A percentile compares a stretch with the other conserved stretches of the same genome.
Evolutionary conservation across 2,329 filamentous ascomycete genomes (phyloP).

Genomic region (Knufia fluminis): DNA sequence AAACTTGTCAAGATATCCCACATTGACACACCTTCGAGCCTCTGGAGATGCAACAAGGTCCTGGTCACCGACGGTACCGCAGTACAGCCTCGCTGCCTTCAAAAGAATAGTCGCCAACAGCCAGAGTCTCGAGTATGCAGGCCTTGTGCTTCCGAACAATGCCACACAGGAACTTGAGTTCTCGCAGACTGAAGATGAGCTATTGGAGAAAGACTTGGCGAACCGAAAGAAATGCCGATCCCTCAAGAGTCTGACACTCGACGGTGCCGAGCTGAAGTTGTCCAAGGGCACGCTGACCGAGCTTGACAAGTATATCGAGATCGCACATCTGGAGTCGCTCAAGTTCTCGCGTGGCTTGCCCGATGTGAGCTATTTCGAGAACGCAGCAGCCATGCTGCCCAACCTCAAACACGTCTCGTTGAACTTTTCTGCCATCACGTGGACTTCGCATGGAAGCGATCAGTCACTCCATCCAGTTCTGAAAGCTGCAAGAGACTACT

Average conservation of each 20-base stretch:
- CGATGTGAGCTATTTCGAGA: constrained; percentile 6
- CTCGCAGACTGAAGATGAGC: background rate
- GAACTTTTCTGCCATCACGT: constrained; percentile 2
- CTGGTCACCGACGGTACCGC: background rate
- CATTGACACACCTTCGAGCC: constrained; percentile 2
- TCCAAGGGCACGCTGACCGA: constrained; percentile 3
- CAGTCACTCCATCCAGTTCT: background rate
- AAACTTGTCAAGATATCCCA: background rate
- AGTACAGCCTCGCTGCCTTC: constrained; percentile 6
- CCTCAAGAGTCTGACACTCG: constrained; percentile 6
- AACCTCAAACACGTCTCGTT: constrained; percentile 10
- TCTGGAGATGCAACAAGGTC: background rate
- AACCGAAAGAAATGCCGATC: background rate
- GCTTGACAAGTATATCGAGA: background rate
- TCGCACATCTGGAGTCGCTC: constrained; percentile 1
- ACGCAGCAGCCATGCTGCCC: constrained; percentile 8
- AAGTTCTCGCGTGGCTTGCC: constrained; percentile 8
- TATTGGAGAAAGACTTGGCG: background rate
- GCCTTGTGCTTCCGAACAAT: background rate
- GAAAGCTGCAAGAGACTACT: constrained; percentile 5
- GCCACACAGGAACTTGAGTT: background rate
- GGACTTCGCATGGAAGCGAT: too few species aligned
- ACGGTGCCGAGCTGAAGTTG: background rate
- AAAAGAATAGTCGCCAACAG: constrained; percentile 2
- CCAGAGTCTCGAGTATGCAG: constrained; percentile 2